These are phyloP conservation scores for Fusarium tuaranense DNA, from an alignment of 2,329 filamentous ascomycete genomes.

Conservation along the genomic window DNA sequence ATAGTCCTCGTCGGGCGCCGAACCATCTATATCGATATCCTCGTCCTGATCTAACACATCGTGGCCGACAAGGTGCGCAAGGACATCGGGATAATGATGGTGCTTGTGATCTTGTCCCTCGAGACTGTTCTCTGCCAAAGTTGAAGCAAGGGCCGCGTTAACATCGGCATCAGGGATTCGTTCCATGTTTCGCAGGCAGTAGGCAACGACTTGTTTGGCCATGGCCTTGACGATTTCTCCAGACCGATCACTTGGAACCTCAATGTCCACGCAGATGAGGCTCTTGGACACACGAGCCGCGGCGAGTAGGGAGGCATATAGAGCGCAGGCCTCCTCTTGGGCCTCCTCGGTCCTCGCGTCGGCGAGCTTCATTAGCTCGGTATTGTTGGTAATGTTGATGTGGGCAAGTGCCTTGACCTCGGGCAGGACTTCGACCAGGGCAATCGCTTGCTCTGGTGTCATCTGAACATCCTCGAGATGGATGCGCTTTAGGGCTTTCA, in stretches of 20 bases:
- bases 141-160: conserved; percentile 58
- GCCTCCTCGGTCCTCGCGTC: conserved; percentile 80
- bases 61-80: conserved; percentile 88
- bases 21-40: conserved; percentile 70
- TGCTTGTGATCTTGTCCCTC: conserved; percentile 45
- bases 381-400: conserved; percentile 87
- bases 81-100: conserved; percentile 76
- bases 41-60: conserved; percentile 60
- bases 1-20: conserved; percentile 90
- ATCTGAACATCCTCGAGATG: conserved; percentile 89
- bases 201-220: conserved; percentile 94
- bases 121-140: conserved; percentile 53
- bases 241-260: conserved; percentile 83
- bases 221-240: conserved; percentile 92
- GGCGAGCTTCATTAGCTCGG: conserved; percentile 76
- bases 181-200: conserved; percentile 93
- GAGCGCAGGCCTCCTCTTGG: conserved; percentile 92
- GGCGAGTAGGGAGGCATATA: conserved; percentile 92
- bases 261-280: conserved; percentile 91
- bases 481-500: conserved; percentile 82
- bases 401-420: conserved; percentile 86
- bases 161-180: conserved; percentile 76
- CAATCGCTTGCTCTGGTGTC: conserved; percentile 88
- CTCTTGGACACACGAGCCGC: conserved; percentile 86
- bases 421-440: conserved; percentile 88